Evolutionary conservation across 106 monocot genomes (phyloP), one percentile per base, ranked within the genome.

Genomic region (Phalaenopsis equestris): DNA sequence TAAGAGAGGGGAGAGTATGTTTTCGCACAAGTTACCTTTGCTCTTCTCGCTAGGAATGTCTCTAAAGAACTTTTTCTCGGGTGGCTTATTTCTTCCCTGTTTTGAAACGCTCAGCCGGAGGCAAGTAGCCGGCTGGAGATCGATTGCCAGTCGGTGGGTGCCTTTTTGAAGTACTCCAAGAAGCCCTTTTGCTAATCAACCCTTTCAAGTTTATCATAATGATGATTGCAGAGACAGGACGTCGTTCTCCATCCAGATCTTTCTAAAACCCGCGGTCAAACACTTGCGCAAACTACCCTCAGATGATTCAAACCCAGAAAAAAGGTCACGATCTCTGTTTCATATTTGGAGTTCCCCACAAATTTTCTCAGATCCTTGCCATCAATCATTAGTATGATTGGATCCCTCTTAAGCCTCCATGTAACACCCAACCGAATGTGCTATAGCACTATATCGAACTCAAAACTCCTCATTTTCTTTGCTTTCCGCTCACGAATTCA

Each of bases 341-440:
- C 98, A 80, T 91, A 93, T 14, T 80, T 82, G 11, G 84, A 57
- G 56, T 94, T 84, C 77, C 78, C 84, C 0, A 90, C 82, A 72
- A 88, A 98, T 55, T 98, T 94, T 58, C 79, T 85, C 7, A 98
- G 84, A 78, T 95, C 93, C 68, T 95, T 85, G 0, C 99, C 99
- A 81, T 99, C 95, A 3, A 99, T 87, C 79, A 93, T 89, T 78
- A 99, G 81, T 57, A 99, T 99, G 41, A 95, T 87, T 6, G 93
- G 91, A 79, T 95, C 88, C 83, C 93, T 88, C 79, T 93, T 91
- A n/a, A 99, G 91, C n/a, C 95, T 93, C 10, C 88, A 91, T 3
- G 94, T 95, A 91, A 99, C 88, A 30, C 93, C 93, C 82, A 99
- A 56, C 18, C 95, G 77, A 49, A 99, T 88, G 80, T 95, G 93